Evolutionary conservation across 768 basidiomycete genomes (phyloP).

Genomic region (Tricholoma saponaceum): DNA sequence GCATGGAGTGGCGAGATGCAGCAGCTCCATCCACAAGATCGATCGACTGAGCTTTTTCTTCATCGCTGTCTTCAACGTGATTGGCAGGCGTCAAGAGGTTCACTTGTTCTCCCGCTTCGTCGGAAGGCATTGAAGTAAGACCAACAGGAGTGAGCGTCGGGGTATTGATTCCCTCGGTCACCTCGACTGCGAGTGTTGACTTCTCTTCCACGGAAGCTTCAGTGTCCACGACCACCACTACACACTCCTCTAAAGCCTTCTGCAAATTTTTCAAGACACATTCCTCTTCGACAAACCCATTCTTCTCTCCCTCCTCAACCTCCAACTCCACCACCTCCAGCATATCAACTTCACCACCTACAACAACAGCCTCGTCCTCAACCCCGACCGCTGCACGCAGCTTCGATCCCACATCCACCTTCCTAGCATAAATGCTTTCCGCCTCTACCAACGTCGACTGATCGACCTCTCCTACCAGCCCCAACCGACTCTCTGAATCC

Average conservation of each 20-base stretch:
- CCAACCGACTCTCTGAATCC: too few species aligned
- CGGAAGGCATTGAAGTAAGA: too few species aligned
- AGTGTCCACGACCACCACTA: too few species aligned
- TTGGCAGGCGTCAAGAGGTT: too few species aligned
- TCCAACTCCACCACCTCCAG: background rate
- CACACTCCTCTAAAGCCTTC: background rate
- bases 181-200: too few species aligned
- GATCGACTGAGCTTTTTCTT: background rate
- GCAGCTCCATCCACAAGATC: background rate
- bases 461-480: background rate
- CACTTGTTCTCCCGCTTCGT: background rate
- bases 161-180: too few species aligned
- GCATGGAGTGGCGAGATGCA: background rate
- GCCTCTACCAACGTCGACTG: background rate
- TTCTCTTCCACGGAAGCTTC: too few species aligned
- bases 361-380: background rate
- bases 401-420: background rate
- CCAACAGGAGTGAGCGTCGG: too few species aligned
- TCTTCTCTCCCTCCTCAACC: background rate
- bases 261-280: background rate
- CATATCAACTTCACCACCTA: background rate
- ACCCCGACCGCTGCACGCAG: background rate
- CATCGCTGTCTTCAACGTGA: too few species aligned
- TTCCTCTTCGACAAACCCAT: too few species aligned
- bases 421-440: background rate